These are phyloP conservation scores for Rhizodiscina lignyota DNA, from an alignment of 495 filamentous ascomycete genomes.

Conservation along the genomic window DNA sequence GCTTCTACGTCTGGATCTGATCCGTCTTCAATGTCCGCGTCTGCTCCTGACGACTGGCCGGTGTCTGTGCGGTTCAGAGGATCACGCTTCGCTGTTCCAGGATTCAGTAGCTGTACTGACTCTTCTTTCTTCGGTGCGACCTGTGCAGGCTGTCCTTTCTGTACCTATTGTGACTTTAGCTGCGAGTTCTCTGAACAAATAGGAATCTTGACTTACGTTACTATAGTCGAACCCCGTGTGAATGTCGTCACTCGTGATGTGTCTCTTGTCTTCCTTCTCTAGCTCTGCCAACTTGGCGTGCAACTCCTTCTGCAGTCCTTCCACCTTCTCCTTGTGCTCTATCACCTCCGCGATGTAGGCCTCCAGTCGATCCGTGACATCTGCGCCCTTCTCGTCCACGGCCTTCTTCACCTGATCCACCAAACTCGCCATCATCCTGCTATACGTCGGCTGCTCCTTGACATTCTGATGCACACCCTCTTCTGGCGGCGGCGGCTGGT, in stretches of 20 bases:
- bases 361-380: conserved; percentile 34
- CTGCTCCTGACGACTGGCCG: conserved; percentile 36
- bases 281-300: conserved; percentile 55
- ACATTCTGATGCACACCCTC: conserved; percentile 62
- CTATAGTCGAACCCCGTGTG: conserved; percentile 84
- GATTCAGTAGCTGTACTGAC: conserved; percentile 70
- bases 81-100: conserved; percentile 26
- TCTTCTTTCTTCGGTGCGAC: conserved; percentile 4
- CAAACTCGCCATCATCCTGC: conserved; percentile 85
- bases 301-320: conserved; percentile 59
- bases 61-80: conserved; percentile 18
- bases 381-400: conserved; percentile 39
- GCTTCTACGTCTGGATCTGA: conserved; percentile 34
- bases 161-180: no score
- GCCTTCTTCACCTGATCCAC: conserved; percentile 90
- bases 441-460: conserved; percentile 66
- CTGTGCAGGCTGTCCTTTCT: no score
- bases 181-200: no score
- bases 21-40: conserved; percentile 40
- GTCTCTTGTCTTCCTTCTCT: conserved; percentile 70
- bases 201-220: conserved; percentile 38
- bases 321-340: conserved; percentile 59
- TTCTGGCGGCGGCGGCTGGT: conserved; percentile 54
- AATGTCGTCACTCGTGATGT: conserved; percentile 86
- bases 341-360: conserved; percentile 62